Base-by-base conservation (phyloP, 2,329 filamentous ascomycete genomes). In the Hymenoscyphus linearis region DNA sequence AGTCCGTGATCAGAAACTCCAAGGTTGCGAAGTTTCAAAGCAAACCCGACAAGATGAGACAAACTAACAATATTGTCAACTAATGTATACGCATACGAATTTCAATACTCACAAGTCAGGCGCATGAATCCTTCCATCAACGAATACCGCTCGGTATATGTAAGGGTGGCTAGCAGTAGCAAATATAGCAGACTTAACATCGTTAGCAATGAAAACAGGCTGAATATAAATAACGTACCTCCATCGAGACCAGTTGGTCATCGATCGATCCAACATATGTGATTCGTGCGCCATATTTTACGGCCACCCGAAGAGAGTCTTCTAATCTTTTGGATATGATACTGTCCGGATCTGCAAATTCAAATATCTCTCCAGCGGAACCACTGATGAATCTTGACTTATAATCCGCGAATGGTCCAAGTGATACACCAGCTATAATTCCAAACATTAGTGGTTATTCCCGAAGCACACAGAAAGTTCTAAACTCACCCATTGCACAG, bases 251-350 rank as follows among this genome's bases (percentile, higher is more conserved):
- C 2, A 99, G 80, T 74, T 99, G 95, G 74, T 99, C 95, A 73
- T 99, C 95, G 57, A 99, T 96, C 74, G 93, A 97, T 59, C 93
- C 93, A 62, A 96, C 82, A 73, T 93, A 97, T 0, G 92, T 89
- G 55, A 98, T 85, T 47, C 91, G 85, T 14, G 90, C 90, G 13
- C 93, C 92, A 69, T 91, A 88, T 16, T 87, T 82, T 6, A 99
- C 78, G 1, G 89, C 88, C 10, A 84, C 83, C 69, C 89, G 86
- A 2, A 98, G 77, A 0, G 92, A 86, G 31, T 85, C 80, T 68
- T 91, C 86, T 67, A 97, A 96, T 67, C 90, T 85, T 69, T 88
- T 87, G 0, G 91, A 93, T 13, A 97, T 90, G 58, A 85, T 82
- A 71, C 91, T 96, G 60, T 89, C 84, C 0, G 90, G 85, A 65